Conservation (phyloP, 2,329 filamentous ascomycete genomes). For the Alternaria infectoria region DNA sequence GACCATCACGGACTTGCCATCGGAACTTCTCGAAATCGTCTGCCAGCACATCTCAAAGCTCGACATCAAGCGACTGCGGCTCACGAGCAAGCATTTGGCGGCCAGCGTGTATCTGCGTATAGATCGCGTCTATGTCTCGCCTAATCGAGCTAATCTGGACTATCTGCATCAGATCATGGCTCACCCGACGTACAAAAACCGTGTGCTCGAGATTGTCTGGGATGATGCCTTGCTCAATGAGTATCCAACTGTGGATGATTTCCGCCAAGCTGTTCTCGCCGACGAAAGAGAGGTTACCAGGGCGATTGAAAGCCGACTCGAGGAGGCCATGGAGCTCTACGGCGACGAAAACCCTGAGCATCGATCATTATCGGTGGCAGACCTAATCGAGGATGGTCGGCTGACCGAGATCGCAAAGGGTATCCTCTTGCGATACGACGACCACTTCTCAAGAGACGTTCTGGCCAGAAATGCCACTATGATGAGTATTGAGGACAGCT, state of each 20-base stretch:
- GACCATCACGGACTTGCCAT: constrained; percentile 26
- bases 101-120: constrained; percentile 35
- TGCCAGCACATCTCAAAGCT: constrained; percentile 20
- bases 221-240: constrained; percentile 44
- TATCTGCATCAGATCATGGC: constrained; percentile 48
- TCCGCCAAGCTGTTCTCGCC: constrained; percentile 9
- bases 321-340: constrained; percentile 9
- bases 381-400: constrained; percentile 15
- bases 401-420: constrained; percentile 25
- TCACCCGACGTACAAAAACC: constrained; percentile 40
- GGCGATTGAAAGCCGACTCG: constrained; percentile 16
- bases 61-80: constrained; percentile 31
- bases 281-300: constrained; percentile 24
- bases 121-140: constrained; percentile 50
- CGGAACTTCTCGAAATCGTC: constrained; percentile 25
- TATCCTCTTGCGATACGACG: constrained; percentile 18
- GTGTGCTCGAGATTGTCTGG: constrained; percentile 51
- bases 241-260: constrained; percentile 20
- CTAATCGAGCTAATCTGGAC: constrained; percentile 49
- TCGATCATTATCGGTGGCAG: constrained; percentile 12
- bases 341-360: constrained; percentile 8
- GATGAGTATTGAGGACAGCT: constrained; percentile 34
- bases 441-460: constrained; percentile 17
- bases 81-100: constrained; percentile 22
- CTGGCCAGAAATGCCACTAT: constrained; percentile 20